These are phyloP conservation scores for Pythium utonaiense DNA, from an alignment of 352 stramenopile genomes.

Conservation along the genomic window DNA sequence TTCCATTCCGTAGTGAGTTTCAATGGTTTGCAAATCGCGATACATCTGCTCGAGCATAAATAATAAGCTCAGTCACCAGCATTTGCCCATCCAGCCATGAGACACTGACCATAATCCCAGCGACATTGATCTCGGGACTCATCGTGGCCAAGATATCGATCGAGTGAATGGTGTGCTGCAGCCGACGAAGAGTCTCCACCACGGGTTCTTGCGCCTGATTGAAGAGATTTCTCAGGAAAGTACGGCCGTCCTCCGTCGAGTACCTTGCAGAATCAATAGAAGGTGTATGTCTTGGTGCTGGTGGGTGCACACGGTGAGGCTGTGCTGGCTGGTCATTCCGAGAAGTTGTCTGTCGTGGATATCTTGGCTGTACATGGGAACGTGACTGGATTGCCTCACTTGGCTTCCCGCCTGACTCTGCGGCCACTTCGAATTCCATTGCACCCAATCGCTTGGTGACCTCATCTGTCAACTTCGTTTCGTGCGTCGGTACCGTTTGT, in stretches of 20 bases:
- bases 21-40: slow-evolving; percentile 21
- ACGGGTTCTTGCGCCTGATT: slow-evolving; percentile 51
- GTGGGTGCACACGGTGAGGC: neutral
- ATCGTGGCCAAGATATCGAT: slow-evolving; percentile 36
- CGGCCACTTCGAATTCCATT: slow-evolving; percentile 7
- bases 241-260: slow-evolving; percentile 27
- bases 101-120: slow-evolving; percentile 47
- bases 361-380: neutral
- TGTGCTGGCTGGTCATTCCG: neutral
- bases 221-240: slow-evolving; percentile 52
- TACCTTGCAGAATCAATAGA: slow-evolving; percentile 14
- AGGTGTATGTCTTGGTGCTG: neutral
- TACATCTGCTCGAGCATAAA: slow-evolving; percentile 39
- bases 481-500: neutral
- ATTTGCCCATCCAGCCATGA: neutral
- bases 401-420: neutral
- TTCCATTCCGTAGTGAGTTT: slow-evolving; percentile 5
- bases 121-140: slow-evolving; percentile 60
- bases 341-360: neutral
- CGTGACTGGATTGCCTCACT: neutral
- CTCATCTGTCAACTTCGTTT: slow-evolving; percentile 8
- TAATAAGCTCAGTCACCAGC: neutral
- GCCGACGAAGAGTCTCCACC: slow-evolving; percentile 42
- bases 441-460: slow-evolving; percentile 10
- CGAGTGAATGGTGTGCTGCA: slow-evolving; percentile 34